A percentile compares a stretch with the other conserved stretches of the same genome.
Evolutionary conservation across 2,329 filamentous ascomycete genomes (phyloP).

Genomic region (Podosphaera xanthii): DNA sequence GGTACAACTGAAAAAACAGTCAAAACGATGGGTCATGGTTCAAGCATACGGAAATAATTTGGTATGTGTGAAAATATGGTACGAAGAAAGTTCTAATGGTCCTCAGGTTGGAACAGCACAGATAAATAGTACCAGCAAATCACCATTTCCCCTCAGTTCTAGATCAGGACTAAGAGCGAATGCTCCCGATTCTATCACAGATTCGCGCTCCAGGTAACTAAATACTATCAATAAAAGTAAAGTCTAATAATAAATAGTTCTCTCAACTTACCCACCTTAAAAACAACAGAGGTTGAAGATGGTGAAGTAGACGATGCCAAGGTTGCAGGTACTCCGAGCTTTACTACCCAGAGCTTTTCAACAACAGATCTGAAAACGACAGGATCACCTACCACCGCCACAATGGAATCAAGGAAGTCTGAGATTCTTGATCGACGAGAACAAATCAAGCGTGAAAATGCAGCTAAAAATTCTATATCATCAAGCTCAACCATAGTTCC

Average conservation of each 20-base stretch:
- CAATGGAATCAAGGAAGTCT: slow-evolving; percentile 9
- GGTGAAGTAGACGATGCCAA: slow-evolving; percentile 47
- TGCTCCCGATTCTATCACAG: slow-evolving; percentile 42
- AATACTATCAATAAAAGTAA: not conserved
- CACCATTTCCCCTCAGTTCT: slow-evolving; percentile 1
- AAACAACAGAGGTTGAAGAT: slow-evolving; percentile 36
- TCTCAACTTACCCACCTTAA: slow-evolving; percentile 15
- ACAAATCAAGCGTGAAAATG: slow-evolving; percentile 11
- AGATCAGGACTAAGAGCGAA: slow-evolving; percentile 29
- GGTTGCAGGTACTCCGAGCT: slow-evolving; percentile 5
- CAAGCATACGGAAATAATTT: slow-evolving; percentile 36
- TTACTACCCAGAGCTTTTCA: not conserved
- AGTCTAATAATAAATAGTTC: slow-evolving; percentile 17
- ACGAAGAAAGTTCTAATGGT: not conserved
- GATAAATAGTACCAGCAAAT: slow-evolving; percentile 3
- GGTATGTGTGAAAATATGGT: not conserved
- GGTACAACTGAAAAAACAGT: slow-evolving; percentile 43
- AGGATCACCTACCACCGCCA: not conserved
- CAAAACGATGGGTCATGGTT: slow-evolving; percentile 49
- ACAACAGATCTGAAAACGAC: slow-evolving; percentile 3
- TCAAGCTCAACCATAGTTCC: slow-evolving; percentile 7
- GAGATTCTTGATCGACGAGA: slow-evolving; percentile 13
- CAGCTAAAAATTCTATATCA: slow-evolving; percentile 8
- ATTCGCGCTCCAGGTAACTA: slow-evolving; percentile 16
- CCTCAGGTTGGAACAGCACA: slow-evolving; percentile 3